Evolutionary conservation across 805 yeast species (phyloP).

Genomic region (Sungouiozyma intestinalis): DNA sequence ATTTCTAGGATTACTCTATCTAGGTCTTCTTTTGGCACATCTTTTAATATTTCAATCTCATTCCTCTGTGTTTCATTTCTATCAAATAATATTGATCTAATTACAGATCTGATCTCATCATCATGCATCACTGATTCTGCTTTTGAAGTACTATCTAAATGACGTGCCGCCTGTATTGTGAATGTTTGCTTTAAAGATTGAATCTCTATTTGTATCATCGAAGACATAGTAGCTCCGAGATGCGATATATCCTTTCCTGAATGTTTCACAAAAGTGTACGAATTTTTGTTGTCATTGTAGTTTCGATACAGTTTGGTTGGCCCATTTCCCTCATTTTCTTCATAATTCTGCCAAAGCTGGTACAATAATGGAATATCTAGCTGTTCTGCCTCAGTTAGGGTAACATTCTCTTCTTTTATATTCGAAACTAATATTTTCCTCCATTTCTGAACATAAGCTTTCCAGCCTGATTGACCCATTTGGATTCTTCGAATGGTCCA

Average conservation of each 20-base stretch:
- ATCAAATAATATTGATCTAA: slow-evolving; percentile 28
- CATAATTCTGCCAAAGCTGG: slow-evolving; percentile 55
- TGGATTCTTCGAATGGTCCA: slow-evolving; percentile 56
- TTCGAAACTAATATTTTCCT: slow-evolving; percentile 52
- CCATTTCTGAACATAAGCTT: slow-evolving; percentile 47
- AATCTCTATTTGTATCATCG: slow-evolving; percentile 65
- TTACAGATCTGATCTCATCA: slow-evolving; percentile 24
- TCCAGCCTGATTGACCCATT: slow-evolving; percentile 48
- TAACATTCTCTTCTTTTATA: slow-evolving; percentile 44
- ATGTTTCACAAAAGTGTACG: slow-evolving; percentile 34
- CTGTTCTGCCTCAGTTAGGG: slow-evolving; percentile 39
- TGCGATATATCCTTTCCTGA: slow-evolving; percentile 17
- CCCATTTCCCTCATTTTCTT: slow-evolving; percentile 19
- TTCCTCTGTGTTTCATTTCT: slow-evolving; percentile 22
- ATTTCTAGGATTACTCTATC: slow-evolving; percentile 33
- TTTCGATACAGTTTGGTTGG: slow-evolving; percentile 22
- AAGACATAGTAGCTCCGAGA: slow-evolving; percentile 41
- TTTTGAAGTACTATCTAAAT: slow-evolving; percentile 14
- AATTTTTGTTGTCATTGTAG: slow-evolving; percentile 38
- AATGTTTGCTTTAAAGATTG: slow-evolving; percentile 38
- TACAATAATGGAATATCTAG: slow-evolving; percentile 44
- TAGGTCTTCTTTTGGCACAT: slow-evolving; percentile 41
- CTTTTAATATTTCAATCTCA: slow-evolving; percentile 26
- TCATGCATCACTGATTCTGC: not conserved
- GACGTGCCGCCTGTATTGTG: slow-evolving; percentile 11